Conservation (phyloP, 2,329 filamentous ascomycete genomes). For the Hymenoscyphus salicellus region DNA sequence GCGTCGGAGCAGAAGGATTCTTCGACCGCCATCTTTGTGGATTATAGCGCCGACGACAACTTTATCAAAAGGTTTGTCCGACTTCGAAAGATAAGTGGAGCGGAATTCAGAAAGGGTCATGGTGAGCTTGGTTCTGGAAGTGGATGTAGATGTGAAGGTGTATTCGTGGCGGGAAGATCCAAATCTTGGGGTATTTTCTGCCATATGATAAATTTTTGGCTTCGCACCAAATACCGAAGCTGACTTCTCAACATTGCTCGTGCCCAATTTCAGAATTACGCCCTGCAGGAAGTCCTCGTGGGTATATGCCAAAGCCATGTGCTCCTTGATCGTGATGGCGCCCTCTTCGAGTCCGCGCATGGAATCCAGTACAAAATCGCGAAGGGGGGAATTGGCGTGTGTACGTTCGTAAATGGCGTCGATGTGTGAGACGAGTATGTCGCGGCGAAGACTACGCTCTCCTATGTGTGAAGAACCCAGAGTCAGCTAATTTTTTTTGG, state of each 20-base stretch:
- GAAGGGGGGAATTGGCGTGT: slow-evolving; percentile 12
- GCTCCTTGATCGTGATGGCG: background rate
- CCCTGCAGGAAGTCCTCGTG: slow-evolving; percentile 13
- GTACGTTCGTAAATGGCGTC: slow-evolving; percentile 19
- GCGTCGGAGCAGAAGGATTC: background rate
- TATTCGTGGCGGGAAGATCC: too few species aligned
- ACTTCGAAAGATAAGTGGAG: background rate
- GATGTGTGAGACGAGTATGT: slow-evolving; percentile 13
- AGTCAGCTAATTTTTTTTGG: background rate
- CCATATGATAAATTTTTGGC: background rate
- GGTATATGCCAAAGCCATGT: slow-evolving; percentile 4
- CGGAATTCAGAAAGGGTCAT: background rate
- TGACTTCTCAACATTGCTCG: background rate
- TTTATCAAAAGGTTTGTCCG: background rate
- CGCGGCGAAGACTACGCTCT: slow-evolving; percentile 13
- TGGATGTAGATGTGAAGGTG: background rate
- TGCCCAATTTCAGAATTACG: background rate
- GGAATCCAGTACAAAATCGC: slow-evolving; percentile 16
- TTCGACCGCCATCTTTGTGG: background rate
- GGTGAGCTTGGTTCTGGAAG: background rate
- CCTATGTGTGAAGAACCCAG: background rate
- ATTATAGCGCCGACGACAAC: background rate
- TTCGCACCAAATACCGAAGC: too few species aligned
- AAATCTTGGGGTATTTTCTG: too few species aligned
- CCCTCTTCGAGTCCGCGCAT: slow-evolving; percentile 6